Percentiles rank a stretch among this genome's conserved stretches.
phyloP scores from a whole-genome alignment of 129 eudicot genomes.

The Artemisia annua region DNA sequence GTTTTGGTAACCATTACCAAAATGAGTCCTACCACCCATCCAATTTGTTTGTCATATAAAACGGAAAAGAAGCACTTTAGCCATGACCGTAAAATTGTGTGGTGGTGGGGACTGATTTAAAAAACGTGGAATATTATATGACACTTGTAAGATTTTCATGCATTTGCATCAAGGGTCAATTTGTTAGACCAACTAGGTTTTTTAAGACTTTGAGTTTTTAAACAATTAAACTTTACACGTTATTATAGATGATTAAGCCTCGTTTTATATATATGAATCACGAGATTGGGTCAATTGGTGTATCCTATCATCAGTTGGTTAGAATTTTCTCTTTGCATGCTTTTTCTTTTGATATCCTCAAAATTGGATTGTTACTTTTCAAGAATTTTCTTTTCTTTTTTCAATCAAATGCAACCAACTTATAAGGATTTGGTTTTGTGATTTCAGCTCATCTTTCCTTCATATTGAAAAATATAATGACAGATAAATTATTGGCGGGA shows the following conservation, averaged over 20 bases:
- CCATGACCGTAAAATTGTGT: conserved; percentile 14
- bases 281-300: neutral
- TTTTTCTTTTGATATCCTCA: too few species aligned
- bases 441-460: too few species aligned
- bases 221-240: conserved; percentile 14
- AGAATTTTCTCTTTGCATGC: too few species aligned
- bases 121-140: neutral
- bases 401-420: too few species aligned
- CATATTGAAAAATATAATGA: too few species aligned
- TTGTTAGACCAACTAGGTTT: conserved; percentile 16
- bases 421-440: too few species aligned
- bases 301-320: neutral
- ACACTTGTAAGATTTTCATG: conserved; percentile 26
- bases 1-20: conserved; percentile 14
- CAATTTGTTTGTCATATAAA: conserved; percentile 5
- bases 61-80: neutral
- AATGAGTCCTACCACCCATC: conserved; percentile 11
- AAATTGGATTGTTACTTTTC: too few species aligned
- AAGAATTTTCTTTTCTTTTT: too few species aligned
- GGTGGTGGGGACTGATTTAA: neutral
- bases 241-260: neutral
- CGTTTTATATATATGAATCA: neutral
- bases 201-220: neutral
- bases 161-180: conserved; percentile 8
- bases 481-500: too few species aligned